phyloP scores from a whole-genome alignment of 2,329 filamentous ascomycete genomes.

The Mycogone perniciosa region DNA sequence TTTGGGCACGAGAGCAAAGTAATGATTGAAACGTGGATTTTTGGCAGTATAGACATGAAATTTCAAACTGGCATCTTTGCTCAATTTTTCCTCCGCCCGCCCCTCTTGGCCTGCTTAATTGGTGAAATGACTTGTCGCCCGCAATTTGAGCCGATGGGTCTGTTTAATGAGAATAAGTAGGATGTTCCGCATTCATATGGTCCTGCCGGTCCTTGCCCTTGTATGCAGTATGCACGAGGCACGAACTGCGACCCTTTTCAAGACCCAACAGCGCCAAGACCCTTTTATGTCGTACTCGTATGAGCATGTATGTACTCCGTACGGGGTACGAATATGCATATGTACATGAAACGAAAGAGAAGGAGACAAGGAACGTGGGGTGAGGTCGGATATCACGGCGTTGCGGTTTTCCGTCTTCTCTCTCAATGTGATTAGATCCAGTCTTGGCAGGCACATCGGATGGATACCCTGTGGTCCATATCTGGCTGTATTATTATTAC shows the following conservation, averaged over 20 bases:
- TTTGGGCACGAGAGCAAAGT: conserved; percentile 7
- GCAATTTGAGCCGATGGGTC: conserved; percentile 11
- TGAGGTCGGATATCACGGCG: too few species aligned
- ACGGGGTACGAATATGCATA: too few species aligned
- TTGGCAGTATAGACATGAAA: conserved; percentile 3
- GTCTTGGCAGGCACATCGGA: too few species aligned
- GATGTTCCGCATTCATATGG: conserved; percentile 9
- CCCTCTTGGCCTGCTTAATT: conserved; percentile 2
- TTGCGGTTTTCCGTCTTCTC: too few species aligned
- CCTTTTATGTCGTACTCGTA: background rate
- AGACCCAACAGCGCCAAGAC: background rate
- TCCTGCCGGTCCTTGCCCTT: conserved; percentile 1
- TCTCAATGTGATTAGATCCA: too few species aligned
- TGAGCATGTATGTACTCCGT: too few species aligned
- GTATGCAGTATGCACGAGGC: too few species aligned
- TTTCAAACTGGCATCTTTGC: background rate
- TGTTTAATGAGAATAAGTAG: conserved; percentile 9
- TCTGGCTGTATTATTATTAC: too few species aligned
- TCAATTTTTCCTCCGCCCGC: background rate
- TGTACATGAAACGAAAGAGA: too few species aligned
- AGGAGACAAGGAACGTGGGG: too few species aligned
- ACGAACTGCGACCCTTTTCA: background rate
- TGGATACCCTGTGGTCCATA: too few species aligned
- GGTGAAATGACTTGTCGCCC: conserved; percentile 11
- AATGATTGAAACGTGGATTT: conserved; percentile 13